Evolutionary conservation across 495 filamentous ascomycete species (phyloP).

Genomic region (Cenococcum geophilum): DNA sequence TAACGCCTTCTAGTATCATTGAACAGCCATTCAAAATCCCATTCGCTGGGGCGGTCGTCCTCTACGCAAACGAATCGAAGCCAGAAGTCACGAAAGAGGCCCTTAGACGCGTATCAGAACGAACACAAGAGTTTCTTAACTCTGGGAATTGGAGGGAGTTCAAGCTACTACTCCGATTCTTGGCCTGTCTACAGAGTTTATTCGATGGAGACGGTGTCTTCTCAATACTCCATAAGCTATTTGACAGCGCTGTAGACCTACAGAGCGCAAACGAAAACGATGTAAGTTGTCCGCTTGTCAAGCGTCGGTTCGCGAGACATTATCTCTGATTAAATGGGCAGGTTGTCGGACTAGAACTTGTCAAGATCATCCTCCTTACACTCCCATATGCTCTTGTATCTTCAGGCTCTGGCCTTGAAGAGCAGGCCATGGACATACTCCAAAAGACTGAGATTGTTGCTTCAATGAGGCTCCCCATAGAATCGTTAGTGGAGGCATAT

Average conservation of each 20-base stretch:
- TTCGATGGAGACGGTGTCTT: conserved; percentile 85
- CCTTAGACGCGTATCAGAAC: conserved; percentile 52
- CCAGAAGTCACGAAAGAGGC: conserved; percentile 64
- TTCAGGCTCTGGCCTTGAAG: conserved; percentile 55
- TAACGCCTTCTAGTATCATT: conserved; percentile 41
- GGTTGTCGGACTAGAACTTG: conserved; percentile 79
- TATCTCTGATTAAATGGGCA: conserved; percentile 9
- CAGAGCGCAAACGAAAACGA: conserved; percentile 89
- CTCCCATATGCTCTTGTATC: conserved; percentile 86
- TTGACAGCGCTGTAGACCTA: conserved; percentile 74
- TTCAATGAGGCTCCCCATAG: conserved; percentile 71
- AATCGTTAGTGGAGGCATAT: conserved; percentile 79
- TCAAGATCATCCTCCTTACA: conserved; percentile 90
- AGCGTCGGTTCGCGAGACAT: neutral
- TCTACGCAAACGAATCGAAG: conserved; percentile 68
- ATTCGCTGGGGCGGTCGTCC: conserved; percentile 74
- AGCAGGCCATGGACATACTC: conserved; percentile 68
- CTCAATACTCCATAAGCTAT: conserved; percentile 74
- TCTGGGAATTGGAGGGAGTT: conserved; percentile 79
- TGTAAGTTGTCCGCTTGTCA: conserved; percentile 46
- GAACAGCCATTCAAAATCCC: conserved; percentile 98
- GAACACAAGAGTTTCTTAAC: conserved; percentile 56
- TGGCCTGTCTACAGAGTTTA: conserved; percentile 72
- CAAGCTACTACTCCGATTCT: conserved; percentile 81
- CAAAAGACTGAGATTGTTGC: conserved; percentile 91